These are phyloP conservation scores for Hypholoma sublateritium DNA, from an alignment of 768 basidiomycete species.

Conservation along the genomic window DNA sequence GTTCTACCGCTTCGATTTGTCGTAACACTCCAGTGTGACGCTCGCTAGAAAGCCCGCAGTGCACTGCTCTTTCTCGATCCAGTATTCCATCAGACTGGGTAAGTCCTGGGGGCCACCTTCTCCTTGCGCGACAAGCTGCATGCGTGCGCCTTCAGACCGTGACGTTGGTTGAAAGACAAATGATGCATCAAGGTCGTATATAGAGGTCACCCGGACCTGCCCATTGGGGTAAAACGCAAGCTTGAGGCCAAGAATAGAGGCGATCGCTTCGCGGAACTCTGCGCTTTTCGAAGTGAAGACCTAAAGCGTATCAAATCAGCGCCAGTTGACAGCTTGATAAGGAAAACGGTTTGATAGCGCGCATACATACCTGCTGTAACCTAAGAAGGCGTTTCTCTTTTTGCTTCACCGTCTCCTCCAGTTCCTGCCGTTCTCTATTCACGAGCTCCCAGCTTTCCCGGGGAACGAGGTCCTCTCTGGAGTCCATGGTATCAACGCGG, in stretches of 20 bases:
- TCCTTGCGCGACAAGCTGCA: slow-evolving; percentile 75
- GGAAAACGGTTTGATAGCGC: neutral
- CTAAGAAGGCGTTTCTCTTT: slow-evolving; percentile 81
- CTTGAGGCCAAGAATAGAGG: slow-evolving; percentile 87
- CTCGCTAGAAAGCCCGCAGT: slow-evolving; percentile 89
- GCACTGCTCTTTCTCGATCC: slow-evolving; percentile 84
- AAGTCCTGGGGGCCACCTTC: slow-evolving; percentile 76
- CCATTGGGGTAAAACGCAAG: slow-evolving; percentile 91
- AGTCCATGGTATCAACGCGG: slow-evolving; percentile 8
- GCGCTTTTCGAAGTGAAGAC: slow-evolving; percentile 82
- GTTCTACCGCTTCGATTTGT: slow-evolving; percentile 55
- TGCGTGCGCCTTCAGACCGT: slow-evolving; percentile 42
- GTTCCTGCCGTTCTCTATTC: slow-evolving; percentile 64
- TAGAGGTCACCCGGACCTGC: slow-evolving; percentile 85
- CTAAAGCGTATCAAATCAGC: slow-evolving; percentile 34
- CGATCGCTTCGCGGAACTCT: slow-evolving; percentile 91
- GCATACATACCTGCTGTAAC: slow-evolving; percentile 66
- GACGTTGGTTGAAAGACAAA: slow-evolving; percentile 78
- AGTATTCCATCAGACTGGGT: slow-evolving; percentile 75
- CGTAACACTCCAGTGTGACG: slow-evolving; percentile 86
- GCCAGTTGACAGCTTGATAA: neutral
- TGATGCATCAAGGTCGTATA: slow-evolving; percentile 83
- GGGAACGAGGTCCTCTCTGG: slow-evolving; percentile 56
- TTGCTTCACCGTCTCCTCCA: slow-evolving; percentile 64
- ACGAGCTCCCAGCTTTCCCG: slow-evolving; percentile 78